Conservation (phyloP, 257 asterid species). For the Solanum medicagineum region DNA sequence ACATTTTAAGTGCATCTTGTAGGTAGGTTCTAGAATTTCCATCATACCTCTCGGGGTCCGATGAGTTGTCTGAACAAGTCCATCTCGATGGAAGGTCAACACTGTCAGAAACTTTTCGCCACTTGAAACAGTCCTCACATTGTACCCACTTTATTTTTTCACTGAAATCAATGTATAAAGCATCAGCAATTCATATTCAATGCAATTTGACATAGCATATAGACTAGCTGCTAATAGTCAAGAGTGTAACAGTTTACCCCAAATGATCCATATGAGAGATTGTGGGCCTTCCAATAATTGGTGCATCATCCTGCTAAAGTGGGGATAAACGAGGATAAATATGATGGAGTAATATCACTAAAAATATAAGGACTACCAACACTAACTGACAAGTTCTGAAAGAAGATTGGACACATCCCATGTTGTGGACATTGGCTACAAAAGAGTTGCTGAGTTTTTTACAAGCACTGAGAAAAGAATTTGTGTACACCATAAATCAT, state of each 20-base stretch:
- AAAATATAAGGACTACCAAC: not conserved
- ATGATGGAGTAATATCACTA: not conserved
- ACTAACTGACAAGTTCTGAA: not conserved
- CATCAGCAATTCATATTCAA: conserved; percentile 3
- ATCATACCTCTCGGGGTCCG: conserved; percentile 64
- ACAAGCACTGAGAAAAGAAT: not conserved
- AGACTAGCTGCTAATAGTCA: not conserved
- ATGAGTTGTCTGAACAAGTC: conserved; percentile 60
- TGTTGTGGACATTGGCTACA: not conserved
- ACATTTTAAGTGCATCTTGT: not conserved
- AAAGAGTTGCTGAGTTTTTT: not conserved
- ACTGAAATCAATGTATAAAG: conserved; percentile 16
- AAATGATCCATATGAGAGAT: conserved; percentile 40
- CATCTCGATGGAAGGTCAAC: conserved; percentile 68
- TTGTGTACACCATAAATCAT: not conserved
- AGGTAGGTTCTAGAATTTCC: not conserved
- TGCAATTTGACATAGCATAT: conserved; percentile 6
- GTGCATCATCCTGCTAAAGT: conserved; percentile 49
- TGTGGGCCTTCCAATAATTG: conserved; percentile 90
- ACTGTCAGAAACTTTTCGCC: conserved; percentile 77
- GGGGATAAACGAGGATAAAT: conserved; percentile 1
- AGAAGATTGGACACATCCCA: not conserved
- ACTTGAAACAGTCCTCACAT: conserved; percentile 86
- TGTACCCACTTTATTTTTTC: conserved; percentile 67
- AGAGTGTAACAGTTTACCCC: conserved; percentile 41